phyloP scores from a whole-genome alignment of 306 rosid species.

The Rubus idaeus region DNA sequence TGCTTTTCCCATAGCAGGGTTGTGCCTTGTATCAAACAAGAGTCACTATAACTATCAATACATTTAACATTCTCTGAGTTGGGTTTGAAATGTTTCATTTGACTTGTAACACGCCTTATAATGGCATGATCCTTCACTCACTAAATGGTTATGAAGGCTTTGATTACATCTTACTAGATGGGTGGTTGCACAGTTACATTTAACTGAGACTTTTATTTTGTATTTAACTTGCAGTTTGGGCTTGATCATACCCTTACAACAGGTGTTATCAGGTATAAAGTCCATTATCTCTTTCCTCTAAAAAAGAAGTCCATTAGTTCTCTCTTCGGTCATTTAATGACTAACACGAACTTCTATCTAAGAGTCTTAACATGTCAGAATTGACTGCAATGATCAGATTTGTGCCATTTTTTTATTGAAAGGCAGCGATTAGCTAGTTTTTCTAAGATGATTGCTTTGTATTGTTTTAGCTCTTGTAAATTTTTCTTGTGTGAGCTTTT shows the following conservation, averaged over 20 bases:
- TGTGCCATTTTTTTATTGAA: background rate
- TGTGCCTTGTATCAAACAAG: background rate
- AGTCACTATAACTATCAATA: background rate
- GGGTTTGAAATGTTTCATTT: background rate
- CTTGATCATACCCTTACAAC: conserved; percentile 97
- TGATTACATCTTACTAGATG: conserved; percentile 13
- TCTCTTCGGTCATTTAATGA: no score
- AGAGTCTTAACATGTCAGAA: background rate
- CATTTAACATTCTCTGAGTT: background rate
- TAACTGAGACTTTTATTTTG: conserved; percentile 12
- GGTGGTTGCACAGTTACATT: background rate
- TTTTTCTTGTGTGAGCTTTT: background rate
- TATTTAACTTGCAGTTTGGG: conserved; percentile 77
- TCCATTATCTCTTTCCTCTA: background rate
- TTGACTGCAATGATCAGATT: background rate
- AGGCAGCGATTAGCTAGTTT: background rate
- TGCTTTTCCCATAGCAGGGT: background rate
- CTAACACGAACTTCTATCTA: background rate
- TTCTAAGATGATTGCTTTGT: background rate
- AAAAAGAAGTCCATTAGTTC: background rate
- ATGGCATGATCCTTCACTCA: background rate
- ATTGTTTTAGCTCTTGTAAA: background rate
- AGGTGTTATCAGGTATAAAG: conserved; percentile 83
- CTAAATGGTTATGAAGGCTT: background rate
- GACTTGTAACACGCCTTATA: background rate